A percentile compares a stretch with the other conserved stretches of the same genome.
Conservation (phyloP, 192 early-diverging fungal genomes). For the Entomortierella parvispora region DNA sequence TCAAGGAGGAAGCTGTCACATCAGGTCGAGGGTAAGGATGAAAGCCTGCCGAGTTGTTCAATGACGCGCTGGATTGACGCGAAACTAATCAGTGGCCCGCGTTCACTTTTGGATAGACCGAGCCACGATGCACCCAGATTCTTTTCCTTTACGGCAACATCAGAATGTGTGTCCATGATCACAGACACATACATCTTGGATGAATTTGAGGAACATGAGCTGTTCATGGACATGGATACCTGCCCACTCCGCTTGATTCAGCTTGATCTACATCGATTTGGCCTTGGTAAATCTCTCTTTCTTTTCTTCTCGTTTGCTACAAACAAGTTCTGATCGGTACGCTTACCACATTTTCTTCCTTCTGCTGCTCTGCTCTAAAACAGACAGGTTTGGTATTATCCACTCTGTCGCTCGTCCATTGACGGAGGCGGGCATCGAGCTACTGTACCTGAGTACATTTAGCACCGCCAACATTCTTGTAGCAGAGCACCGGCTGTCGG, state of each 20-base stretch:
- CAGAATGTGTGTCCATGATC: constrained; percentile 74
- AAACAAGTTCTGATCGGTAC: too few relatives aligned
- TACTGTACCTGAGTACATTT: constrained; percentile 74
- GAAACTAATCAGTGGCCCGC: not conserved
- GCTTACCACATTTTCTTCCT: too few relatives aligned
- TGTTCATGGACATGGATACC: constrained; percentile 58
- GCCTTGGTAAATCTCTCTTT: constrained; percentile 50
- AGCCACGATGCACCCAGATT: constrained; percentile 58
- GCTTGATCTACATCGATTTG: constrained; percentile 67
- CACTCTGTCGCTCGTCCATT: constrained; percentile 74
- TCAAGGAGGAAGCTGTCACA: constrained; percentile 45
- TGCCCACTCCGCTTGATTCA: constrained; percentile 69
- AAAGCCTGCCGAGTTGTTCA: not conserved
- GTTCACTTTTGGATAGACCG: constrained; percentile 8
- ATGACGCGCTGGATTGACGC: not conserved
- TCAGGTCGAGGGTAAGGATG: constrained; percentile 12
- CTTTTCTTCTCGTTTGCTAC: not conserved
- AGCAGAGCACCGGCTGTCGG: constrained; percentile 38
- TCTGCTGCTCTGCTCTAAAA: too few relatives aligned
- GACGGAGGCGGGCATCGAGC: constrained; percentile 62
- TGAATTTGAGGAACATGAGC: constrained; percentile 57
- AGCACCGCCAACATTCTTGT: constrained; percentile 76
- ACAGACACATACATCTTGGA: constrained; percentile 68
- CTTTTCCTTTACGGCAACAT: constrained; percentile 74
- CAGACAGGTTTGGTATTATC: constrained; percentile 77